Evolutionary conservation across 139 green algal genomes (phyloP).

Genomic region (Micractinium sp.): DNA sequence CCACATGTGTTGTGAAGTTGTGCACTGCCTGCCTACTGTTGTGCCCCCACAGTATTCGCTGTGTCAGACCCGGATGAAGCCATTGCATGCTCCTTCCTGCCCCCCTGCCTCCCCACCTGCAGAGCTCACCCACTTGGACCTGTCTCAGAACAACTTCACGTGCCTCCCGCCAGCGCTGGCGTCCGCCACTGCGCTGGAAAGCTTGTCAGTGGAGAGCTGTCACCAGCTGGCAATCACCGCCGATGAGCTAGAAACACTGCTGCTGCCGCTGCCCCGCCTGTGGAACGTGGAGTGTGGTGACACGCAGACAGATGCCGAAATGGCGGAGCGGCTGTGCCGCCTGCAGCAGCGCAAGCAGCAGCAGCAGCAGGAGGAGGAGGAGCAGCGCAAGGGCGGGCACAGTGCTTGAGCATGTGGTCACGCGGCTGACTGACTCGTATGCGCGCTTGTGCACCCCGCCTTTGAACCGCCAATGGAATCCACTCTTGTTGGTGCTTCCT

Average conservation of each 20-base stretch:
- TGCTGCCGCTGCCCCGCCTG: not conserved
- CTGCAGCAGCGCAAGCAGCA: no score
- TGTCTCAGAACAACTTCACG: not conserved
- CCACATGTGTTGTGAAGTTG: not conserved
- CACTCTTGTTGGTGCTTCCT: no score
- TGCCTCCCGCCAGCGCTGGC: not conserved
- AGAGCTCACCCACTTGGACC: not conserved
- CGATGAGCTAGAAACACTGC: not conserved
- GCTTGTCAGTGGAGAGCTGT: not conserved
- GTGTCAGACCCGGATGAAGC: no score
- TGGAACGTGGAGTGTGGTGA: not conserved
- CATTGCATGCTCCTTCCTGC: no score
- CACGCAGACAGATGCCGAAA: not conserved
- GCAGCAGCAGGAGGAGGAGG: no score
- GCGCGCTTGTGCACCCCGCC: no score
- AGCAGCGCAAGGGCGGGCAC: no score
- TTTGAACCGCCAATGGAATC: no score
- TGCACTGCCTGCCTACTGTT: no score
- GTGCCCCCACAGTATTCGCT: no score
- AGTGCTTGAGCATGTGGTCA: no score
- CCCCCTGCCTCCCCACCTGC: not conserved
- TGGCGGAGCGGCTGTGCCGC: not conserved
- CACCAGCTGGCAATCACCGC: not conserved
- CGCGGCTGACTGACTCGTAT: no score
- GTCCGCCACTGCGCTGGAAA: not conserved